Conservation (phyloP, 2,329 filamentous ascomycete genomes). For the Colletotrichum acutatum region DNA sequence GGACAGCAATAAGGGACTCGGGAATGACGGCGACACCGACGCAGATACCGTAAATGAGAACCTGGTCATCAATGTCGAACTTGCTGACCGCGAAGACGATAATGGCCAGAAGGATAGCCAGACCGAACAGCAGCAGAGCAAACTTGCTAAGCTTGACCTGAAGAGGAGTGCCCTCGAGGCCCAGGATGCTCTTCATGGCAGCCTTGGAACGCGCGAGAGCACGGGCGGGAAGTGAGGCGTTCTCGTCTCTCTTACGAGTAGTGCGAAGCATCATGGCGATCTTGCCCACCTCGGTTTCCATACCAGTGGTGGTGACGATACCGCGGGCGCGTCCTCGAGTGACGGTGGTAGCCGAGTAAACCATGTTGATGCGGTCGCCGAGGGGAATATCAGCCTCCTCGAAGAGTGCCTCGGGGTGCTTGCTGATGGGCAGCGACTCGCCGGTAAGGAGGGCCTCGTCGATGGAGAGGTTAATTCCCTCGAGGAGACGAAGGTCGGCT, state of each 20-base stretch:
- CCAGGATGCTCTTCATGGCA: constrained; percentile 64
- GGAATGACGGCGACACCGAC: constrained; percentile 73
- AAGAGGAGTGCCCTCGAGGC: constrained; percentile 81
- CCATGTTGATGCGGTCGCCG: constrained; percentile 77
- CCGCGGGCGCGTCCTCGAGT: constrained; percentile 76
- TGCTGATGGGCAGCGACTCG: constrained; percentile 76
- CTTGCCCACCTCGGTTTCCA: constrained; percentile 80
- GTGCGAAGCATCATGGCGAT: constrained; percentile 78
- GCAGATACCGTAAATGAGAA: constrained; percentile 70
- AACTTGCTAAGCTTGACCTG: constrained; percentile 89
- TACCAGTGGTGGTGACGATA: constrained; percentile 76
- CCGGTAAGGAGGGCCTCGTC: constrained; percentile 82
- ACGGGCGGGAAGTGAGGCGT: constrained; percentile 46
- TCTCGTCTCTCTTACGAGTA: constrained; percentile 61
- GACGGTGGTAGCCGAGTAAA: constrained; percentile 78
- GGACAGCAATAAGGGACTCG: constrained; percentile 74
- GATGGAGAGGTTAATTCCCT: constrained; percentile 78
- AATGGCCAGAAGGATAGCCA: constrained; percentile 71
- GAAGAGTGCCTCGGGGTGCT: constrained; percentile 68
- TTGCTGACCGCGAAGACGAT: constrained; percentile 71
- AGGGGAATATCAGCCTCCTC: constrained; percentile 66
- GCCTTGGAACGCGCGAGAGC: constrained; percentile 58
- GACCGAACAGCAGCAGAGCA: constrained; percentile 81
- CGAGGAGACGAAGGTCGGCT: constrained; percentile 73
- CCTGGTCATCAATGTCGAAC: constrained; percentile 65